Base-by-base conservation (phyloP, 768 basidiomycete species). In the Lactarius quietus region DNA sequence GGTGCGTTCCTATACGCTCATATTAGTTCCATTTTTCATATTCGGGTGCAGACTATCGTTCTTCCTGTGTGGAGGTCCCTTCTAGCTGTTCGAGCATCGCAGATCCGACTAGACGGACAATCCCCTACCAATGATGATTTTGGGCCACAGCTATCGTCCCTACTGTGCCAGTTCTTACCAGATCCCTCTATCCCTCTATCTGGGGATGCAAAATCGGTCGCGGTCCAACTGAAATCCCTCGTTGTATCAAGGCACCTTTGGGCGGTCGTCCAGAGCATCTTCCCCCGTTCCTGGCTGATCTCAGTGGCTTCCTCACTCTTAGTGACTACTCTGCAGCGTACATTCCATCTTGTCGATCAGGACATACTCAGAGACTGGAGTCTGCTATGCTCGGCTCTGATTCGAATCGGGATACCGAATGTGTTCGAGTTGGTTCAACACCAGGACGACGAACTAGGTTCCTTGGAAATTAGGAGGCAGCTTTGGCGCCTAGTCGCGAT, bases 401-500 rank as follows among this genome's bases (percentile, higher is more conserved):
- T 66, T 17, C n/a, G 26, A 17, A 33, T 59, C 23, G 65, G 57
- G 23, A 62, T 62, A 31, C 64, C 60, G 55, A 48, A 66, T 36
- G 57, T 39, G 28, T 23, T 62, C 17, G 51, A 62, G 17, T 38
- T 41, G 20, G 53, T 66, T 45, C 54, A 41, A 6, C 35, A 53
- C 20, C 39, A 54, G 20, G 65, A 62, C 33, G 65, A 62, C 7
- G 26, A 56, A 38, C 26, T 52, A 7, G 26, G n/a, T 20, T n/a
- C 51, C 29, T n/a, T 54, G 5, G 65, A 62, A 48, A 53, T 66
- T 31, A 66, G 45, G 51, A 62, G 51, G 15, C 65, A 62, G 8
- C 51, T 66, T 29, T 66, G 65, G 65, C 61, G 61, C 33, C 33
- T 66, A 20, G 28, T 62, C 15, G 61, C 57, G 14, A 66, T 28